Conservation (phyloP, 345 rosid species). For the Raphanus raphanistrum region DNA sequence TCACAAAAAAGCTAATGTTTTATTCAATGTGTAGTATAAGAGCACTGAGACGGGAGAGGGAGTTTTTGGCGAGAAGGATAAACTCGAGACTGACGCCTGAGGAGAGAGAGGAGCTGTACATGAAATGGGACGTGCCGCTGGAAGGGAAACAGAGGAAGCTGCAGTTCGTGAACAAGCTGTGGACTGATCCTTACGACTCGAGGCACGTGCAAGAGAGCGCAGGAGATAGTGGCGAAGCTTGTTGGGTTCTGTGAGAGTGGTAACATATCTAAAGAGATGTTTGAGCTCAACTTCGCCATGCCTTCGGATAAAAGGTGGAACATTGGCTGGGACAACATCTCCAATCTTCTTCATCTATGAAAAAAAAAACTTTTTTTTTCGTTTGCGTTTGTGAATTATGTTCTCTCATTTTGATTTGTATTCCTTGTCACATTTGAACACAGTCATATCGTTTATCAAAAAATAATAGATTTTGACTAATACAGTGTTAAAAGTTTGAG, state of each 20-base stretch:
- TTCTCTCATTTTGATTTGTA: neutral
- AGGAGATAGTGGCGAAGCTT: conserved; percentile 88
- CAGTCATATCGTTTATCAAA: neutral
- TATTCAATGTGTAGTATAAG: conserved; percentile 51
- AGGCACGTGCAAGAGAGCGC: conserved; percentile 92
- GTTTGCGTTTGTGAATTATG: neutral
- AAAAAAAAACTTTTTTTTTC: conserved; percentile 24
- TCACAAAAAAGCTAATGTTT: neutral
- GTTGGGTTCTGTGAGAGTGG: conserved; percentile 90
- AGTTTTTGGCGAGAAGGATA: conserved; percentile 88
- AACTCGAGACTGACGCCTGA: conserved; percentile 65
- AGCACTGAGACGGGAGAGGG: conserved; percentile 87
- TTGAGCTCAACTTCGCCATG: conserved; percentile 89
- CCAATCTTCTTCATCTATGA: conserved; percentile 78
- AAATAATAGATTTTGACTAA: neutral
- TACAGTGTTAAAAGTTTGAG: too few species aligned
- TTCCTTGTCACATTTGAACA: neutral
- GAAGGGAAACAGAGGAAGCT: conserved; percentile 97
- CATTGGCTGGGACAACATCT: conserved; percentile 89
- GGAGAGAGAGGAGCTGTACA: conserved; percentile 80
- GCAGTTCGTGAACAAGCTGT: conserved; percentile 88
- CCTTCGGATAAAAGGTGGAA: conserved; percentile 91
- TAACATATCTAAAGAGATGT: conserved; percentile 95
- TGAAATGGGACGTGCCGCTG: conserved; percentile 88
- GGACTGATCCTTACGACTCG: conserved; percentile 91